Base-by-base conservation (phyloP, 2,329 filamentous ascomycete genomes). In the Metarhizium humberi region DNA sequence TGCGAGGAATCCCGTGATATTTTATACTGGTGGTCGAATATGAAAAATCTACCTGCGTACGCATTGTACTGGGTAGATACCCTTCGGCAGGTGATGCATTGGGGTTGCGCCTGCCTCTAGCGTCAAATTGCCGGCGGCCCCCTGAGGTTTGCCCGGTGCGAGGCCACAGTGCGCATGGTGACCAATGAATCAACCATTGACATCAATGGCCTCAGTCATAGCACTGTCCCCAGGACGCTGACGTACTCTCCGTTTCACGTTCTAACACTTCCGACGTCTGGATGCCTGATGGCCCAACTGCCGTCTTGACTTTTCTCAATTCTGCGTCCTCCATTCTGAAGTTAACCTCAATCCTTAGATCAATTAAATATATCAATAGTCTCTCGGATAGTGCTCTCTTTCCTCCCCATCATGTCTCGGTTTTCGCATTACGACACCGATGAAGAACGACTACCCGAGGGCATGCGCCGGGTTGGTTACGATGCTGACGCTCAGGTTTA, bases 401-500 rank as follows among this genome's bases (percentile, higher is more conserved):
- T 11, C 4, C 7, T 4, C 50, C 30, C 25, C 25, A 25, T 32
- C 58, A 76, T 76, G 74, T 68, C 71, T 56, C 73, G 72, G 57
- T 74, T 67, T 61, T 71, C 73, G 20, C 68, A 66, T 54, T 72
- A 73, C 62, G 74, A 77, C 54, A 68, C 70, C 5, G 79, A 82
- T 59, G 71, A 75, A 25, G 71, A 77, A 55, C 77, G 79, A 47
- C 74, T 83, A 16, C 79, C 80, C 3, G 70, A 76, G 45, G 79
- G 79, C 66, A 79, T 82, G 74, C 64, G 69, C 46, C 74, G 79
- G 55, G 69, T 79, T 32, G 78, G 78, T 59, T 82, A 83, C 68
- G 79, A 82, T 58, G 77, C 78, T 54, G 78, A 81, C 64, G 75
- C 71, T 1, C 73, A 79, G 60, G 67, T 71, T 53, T 81, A 81